Base-by-base conservation (phyloP, 2,329 filamentous ascomycete genomes). In the Aspergillus aculeatinus region DNA sequence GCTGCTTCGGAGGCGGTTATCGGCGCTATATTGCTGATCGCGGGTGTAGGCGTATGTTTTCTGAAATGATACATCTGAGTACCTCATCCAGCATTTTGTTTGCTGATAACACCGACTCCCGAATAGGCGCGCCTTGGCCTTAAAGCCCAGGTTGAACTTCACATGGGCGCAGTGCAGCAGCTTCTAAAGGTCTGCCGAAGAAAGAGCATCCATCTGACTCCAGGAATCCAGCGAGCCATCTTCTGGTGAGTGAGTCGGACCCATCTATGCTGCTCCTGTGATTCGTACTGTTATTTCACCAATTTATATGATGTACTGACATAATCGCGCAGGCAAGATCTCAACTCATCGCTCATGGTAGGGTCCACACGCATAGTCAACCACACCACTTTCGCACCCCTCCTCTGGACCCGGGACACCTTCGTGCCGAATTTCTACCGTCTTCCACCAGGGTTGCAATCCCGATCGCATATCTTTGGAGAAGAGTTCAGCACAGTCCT, bases 111-210 rank as follows among this genome's bases (percentile, higher is more conserved):
- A 10, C 27, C 16, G 1, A 14, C 16, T 21, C n/a, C 5, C 11
- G 14, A 3, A n/a, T 12, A 58, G 56, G 49, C 49, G 27, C 49
- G 56, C 3, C 56, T 58, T 16, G 56, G 56, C 2, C 11, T 52
- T 11, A 53, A 14, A n/a, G 6, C 50, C 7, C 39, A 58, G 49
- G 56, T 58, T 3, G 33, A 58, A 19, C 39, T 58, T 3, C 56
- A 58, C 19, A 58, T 58, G 56, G 39, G 50, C 2, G 56, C 56
- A n/a, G 56, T 58, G 49, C 49, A 48, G n/a, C 49, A 35, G 10
- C 29, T 58, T n/a, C 39, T 58, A 12, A n/a, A 31, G 16, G 21
- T 58, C 2, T 58, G 56, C 27, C 56, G 33, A 12, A 19, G 6
- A 9, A 47, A 48, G 14, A 47, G 50, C 6, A n/a, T 58, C 11